Conservation (phyloP, 257 asterid species). For the Nicotiana noctiflora region DNA sequence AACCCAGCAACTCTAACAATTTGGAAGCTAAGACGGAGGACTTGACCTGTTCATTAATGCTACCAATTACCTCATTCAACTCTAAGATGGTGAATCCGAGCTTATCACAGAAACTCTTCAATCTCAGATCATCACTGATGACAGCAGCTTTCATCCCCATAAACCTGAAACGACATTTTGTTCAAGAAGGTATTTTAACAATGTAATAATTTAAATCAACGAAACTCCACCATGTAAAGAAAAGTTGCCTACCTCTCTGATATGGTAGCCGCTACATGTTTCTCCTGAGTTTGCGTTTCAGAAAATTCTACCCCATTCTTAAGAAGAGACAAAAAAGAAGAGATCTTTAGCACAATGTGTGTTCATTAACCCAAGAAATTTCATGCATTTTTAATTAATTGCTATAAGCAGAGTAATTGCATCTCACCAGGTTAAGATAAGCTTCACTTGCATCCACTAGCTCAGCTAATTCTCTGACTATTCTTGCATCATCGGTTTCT, state of each 20-base stretch:
- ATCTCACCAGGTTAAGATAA: conserved; percentile 39
- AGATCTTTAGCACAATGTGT: conserved; percentile 9
- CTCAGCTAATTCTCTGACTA: conserved; percentile 64
- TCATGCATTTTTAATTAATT: not conserved
- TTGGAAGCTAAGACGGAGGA: conserved; percentile 29
- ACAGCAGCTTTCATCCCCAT: conserved; percentile 86
- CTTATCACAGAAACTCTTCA: conserved; percentile 46
- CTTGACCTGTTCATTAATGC: conserved; percentile 12
- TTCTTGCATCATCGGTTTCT: conserved; percentile 63
- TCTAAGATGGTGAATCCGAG: conserved; percentile 47
- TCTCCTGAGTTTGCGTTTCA: conserved; percentile 28
- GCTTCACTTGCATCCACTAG: conserved; percentile 64
- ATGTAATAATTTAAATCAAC: not conserved
- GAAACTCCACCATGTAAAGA: not conserved
- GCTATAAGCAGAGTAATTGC: not conserved
- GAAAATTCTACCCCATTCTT: conserved; percentile 22
- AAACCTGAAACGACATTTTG: conserved; percentile 40
- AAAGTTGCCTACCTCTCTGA: conserved; percentile 51
- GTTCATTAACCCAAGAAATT: not conserved
- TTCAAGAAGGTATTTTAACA: not conserved
- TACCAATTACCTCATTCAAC: conserved; percentile 28
- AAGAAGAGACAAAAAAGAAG: conserved; percentile 1
- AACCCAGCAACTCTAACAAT: conserved; percentile 65
- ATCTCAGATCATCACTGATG: conserved; percentile 34
- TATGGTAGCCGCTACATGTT: conserved; percentile 29